These are phyloP conservation scores for Yamadazyma aaseri DNA, from an alignment of 1,139 yeast genomes.

Conservation along the genomic window DNA sequence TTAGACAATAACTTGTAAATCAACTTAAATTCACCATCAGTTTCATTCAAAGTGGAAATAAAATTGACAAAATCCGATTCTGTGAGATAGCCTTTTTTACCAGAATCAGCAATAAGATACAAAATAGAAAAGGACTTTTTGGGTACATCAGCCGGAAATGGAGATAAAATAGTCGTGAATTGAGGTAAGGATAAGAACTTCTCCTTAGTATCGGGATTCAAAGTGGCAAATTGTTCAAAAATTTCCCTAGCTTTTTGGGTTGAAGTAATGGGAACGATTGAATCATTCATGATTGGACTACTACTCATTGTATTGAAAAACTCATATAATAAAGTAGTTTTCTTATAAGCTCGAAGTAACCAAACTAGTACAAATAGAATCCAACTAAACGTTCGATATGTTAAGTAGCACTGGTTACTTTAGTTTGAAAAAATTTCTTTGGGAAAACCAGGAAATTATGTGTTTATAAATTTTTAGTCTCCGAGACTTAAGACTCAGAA, in stretches of 20 bases:
- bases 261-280: slow-evolving; percentile 1
- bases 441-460: neutral
- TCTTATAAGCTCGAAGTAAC: no score
- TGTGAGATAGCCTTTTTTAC: slow-evolving; percentile 59
- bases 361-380: no score
- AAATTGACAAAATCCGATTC: slow-evolving; percentile 61
- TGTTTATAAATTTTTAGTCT: slow-evolving; percentile 1
- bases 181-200: slow-evolving; percentile 34
- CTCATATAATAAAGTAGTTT: no score
- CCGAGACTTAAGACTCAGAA: slow-evolving; percentile 2
- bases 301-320: no score
- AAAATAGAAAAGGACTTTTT: slow-evolving; percentile 46
- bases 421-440: neutral
- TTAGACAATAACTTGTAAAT: slow-evolving; percentile 37
- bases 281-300: slow-evolving; percentile 1
- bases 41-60: slow-evolving; percentile 51
- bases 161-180: slow-evolving; percentile 41
- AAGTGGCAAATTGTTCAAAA: slow-evolving; percentile 40
- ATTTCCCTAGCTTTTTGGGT: slow-evolving; percentile 38
- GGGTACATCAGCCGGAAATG: slow-evolving; percentile 44
- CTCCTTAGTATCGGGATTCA: slow-evolving; percentile 22
- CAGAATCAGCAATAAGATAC: slow-evolving; percentile 63
- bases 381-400: no score
- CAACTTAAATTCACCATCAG: slow-evolving; percentile 59
- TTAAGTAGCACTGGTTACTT: no score